These are phyloP conservation scores for Syzygium malaccense DNA, from an alignment of 441 rosid genomes.

Conservation along the genomic window DNA sequence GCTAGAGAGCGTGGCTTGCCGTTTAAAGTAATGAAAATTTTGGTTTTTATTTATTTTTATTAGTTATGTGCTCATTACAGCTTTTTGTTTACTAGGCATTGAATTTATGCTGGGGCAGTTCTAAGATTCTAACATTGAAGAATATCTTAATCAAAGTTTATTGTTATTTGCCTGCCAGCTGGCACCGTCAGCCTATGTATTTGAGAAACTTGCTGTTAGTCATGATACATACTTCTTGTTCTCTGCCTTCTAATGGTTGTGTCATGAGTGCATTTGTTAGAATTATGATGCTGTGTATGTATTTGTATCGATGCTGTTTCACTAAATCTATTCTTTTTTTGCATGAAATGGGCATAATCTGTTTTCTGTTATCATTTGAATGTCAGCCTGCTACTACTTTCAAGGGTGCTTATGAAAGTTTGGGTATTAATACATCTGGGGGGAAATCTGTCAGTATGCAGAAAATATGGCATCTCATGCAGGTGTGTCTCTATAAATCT, in stretches of 20 bases:
- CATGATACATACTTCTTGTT: background rate
- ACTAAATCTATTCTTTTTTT: background rate
- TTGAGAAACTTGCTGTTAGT: background rate
- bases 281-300: background rate
- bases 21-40: conserved; percentile 54
- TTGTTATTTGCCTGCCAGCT: background rate
- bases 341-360: background rate
- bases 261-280: background rate
- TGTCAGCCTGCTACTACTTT: conserved; percentile 72
- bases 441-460: conserved; percentile 89
- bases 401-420: conserved; percentile 68
- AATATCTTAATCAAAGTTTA: background rate
- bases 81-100: background rate
- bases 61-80: background rate
- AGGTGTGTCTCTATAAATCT: conserved; percentile 33
- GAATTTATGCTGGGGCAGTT: background rate
- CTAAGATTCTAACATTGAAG: background rate
- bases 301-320: background rate
- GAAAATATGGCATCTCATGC: conserved; percentile 96
- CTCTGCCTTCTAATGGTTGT: background rate
- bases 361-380: background rate
- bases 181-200: background rate
- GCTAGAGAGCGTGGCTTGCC: conserved; percentile 74
- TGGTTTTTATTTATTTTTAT: background rate
- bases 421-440: conserved; percentile 60